Base-by-base conservation (phyloP, 2,329 filamentous ascomycete genomes). In the Knufia fluminis region DNA sequence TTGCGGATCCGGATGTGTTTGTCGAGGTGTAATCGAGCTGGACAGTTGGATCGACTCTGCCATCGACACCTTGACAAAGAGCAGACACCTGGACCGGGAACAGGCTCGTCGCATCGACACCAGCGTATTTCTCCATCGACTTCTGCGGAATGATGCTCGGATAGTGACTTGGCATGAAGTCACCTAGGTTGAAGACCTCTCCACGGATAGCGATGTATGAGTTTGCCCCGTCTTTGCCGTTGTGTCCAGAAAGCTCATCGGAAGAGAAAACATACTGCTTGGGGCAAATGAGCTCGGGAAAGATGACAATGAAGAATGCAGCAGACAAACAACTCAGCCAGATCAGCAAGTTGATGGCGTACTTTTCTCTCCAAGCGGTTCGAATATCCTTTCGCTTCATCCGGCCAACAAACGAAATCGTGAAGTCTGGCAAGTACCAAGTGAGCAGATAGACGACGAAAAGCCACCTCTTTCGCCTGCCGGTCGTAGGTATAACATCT, bases 341-440 rank as follows among this genome's bases (percentile, higher is more conserved):
- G 64, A 98, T 98, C 62, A 97, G 77, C 66, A 98, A 75, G 72
- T 98, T 98, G 76, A 98, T 98, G 48, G 92, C 91, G 52, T 98
- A 66, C 74, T 98, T 98, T 67, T 98, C 92, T 63, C 92, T 79
- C 92, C 92, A 98, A 0, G 92, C 92, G 64, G 85, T 76, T 20
- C 90, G 85, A 7, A 98, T 81, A 65, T 98, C 92, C 64, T 94
- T 94, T 53, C 92, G 86, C 52, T 85, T 78, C 84, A 96, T 96
- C 46, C 85, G 78, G 19, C 91, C 91, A 35, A 94, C 53, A 59
- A 75, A 74, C 48, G 80, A 79, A 63, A 97, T 85, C 38, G 83
- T 61, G 59, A 95, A 85, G 63, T 96, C 90, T 3, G 92, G 92
- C 40, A 95, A 72, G 58, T 82, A 88, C 74, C 82, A 98, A 2